A percentile compares a stretch with the other conserved stretches of the same genome.
phyloP scores from a whole-genome alignment of 768 basidiomycete genomes.

The Phanerochaete sordida region DNA sequence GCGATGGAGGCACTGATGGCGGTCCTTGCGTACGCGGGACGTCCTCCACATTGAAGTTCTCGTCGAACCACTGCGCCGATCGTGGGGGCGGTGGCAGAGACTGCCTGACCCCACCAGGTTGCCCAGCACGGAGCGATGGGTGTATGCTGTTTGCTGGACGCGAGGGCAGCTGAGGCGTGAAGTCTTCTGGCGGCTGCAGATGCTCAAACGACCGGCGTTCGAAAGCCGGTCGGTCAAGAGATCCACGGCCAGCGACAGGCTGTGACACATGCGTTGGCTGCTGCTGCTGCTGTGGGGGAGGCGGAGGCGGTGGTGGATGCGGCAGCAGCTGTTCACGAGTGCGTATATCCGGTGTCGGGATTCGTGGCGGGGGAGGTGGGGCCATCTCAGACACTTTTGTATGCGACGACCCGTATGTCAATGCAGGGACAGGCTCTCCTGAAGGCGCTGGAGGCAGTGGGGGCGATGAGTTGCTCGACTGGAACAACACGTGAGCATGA shows the following conservation, averaged over 20 bases:
- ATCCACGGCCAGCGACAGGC: neutral
- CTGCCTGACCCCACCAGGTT: slow-evolving; percentile 41
- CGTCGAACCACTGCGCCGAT: slow-evolving; percentile 22
- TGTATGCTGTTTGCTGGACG: slow-evolving; percentile 76
- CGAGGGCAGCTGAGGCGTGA: slow-evolving; percentile 65
- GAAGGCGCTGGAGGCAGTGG: slow-evolving; percentile 72
- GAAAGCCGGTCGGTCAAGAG: neutral
- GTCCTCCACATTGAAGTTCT: slow-evolving; percentile 16
- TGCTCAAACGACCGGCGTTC: too few relatives aligned
- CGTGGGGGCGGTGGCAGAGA: slow-evolving; percentile 26
- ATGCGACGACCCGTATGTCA: slow-evolving; percentile 67
- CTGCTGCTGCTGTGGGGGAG: too few relatives aligned
- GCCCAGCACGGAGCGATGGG: slow-evolving; percentile 55
- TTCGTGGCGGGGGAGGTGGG: neutral
- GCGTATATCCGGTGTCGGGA: neutral
- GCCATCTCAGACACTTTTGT: slow-evolving; percentile 57
- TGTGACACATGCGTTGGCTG: slow-evolving; percentile 16
- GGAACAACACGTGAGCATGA: slow-evolving; percentile 64
- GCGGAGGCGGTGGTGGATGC: slow-evolving; percentile 17
- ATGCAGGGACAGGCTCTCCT: slow-evolving; percentile 54
- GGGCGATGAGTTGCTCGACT: slow-evolving; percentile 46
- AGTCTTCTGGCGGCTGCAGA: slow-evolving; percentile 48
- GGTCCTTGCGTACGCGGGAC: neutral
- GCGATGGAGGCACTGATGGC: slow-evolving; percentile 8
- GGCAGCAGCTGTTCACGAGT: slow-evolving; percentile 9